A percentile compares a stretch with the other conserved stretches of the same genome.
Conservation (phyloP, 2,329 filamentous ascomycete species). For the Blastomyces parvus region DNA sequence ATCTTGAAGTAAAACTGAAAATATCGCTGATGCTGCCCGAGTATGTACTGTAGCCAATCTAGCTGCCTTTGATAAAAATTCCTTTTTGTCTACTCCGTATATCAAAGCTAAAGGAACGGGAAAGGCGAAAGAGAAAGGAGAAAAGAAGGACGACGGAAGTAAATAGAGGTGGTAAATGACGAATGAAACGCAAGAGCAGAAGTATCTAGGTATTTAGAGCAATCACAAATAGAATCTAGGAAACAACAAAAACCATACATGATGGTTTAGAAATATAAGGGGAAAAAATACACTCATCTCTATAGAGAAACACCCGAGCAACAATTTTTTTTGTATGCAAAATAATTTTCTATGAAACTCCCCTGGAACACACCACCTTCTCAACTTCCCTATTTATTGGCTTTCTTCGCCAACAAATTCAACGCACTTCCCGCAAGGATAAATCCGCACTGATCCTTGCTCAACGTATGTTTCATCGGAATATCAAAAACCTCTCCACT, state of each 20-base stretch:
- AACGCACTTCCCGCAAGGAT: slow-evolving; percentile 88
- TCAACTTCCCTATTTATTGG: slow-evolving; percentile 11
- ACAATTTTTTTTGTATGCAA: neutral
- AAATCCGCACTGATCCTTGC: slow-evolving; percentile 81
- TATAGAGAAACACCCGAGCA: neutral
- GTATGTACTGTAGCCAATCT: neutral
- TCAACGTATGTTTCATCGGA: slow-evolving; percentile 77
- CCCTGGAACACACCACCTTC: too few relatives aligned
- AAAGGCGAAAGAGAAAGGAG: neutral
- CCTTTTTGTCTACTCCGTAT: neutral
- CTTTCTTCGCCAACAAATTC: slow-evolving; percentile 70
- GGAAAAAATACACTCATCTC: neutral
- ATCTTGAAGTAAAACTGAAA: neutral
- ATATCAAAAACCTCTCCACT: slow-evolving; percentile 59
- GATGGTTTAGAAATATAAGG: neutral
- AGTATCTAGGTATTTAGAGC: neutral
- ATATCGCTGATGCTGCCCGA: neutral
- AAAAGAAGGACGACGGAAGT: too few relatives aligned
- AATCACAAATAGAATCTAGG: neutral
- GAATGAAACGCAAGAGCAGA: neutral
- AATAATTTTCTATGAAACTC: neutral
- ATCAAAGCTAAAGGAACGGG: neutral
- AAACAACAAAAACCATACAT: neutral
- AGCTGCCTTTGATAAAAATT: neutral
- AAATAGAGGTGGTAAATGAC: neutral